Base-by-base conservation (phyloP, 495 filamentous ascomycete genomes). In the Thozetella sp. region DNA sequence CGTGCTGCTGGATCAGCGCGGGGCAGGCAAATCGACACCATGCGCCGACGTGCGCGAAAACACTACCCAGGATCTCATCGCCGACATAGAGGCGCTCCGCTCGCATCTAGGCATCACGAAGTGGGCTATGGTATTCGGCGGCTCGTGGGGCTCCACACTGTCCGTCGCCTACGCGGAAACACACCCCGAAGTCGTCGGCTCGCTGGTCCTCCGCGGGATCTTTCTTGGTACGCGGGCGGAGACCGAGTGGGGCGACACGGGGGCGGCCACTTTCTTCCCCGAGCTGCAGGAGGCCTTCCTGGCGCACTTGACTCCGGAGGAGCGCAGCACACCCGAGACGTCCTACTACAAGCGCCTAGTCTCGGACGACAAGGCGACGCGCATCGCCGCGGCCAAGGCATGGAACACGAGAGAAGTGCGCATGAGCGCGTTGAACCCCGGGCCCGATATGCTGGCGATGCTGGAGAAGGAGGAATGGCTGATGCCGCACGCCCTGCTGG, bases 121-220 rank as follows among this genome's bases (percentile, higher is more conserved):
- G 63, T 82, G 78, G 78, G 54, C 48, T 45, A 64, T 80, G 20
- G 70, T 81, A n/a, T 82, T 78, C 60, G 79, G 79, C 52, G 79
- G 79, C 1, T 79, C 76, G 2, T 82, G 79, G 79, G 79, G 79
- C 52, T 72, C 72, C 1, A 75, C 76, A 1, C 70, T 82, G 11
- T 64, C 75, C 0, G 63, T 82, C 15, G 63, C 71, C 37, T 81
- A 81, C 60, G 64, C 79, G 6, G 63, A 80, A 62, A 64, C 71
- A 12, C 66, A 77, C 43, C 76, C 79, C 2, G 70, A 75, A 1
- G 55, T 55, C 11, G 71, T 76, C 53, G 59, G 59, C 11, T 62
- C 59, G 22, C 46, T 62, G 40, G 59, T 62, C 43, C n/a, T 48
- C 11, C 43, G 43, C n/a, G 51, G n/a, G 10, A 57, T 80, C 0